Conservation (phyloP, 164 flowering plant species). For the Chloranthus sessilifolius region DNA sequence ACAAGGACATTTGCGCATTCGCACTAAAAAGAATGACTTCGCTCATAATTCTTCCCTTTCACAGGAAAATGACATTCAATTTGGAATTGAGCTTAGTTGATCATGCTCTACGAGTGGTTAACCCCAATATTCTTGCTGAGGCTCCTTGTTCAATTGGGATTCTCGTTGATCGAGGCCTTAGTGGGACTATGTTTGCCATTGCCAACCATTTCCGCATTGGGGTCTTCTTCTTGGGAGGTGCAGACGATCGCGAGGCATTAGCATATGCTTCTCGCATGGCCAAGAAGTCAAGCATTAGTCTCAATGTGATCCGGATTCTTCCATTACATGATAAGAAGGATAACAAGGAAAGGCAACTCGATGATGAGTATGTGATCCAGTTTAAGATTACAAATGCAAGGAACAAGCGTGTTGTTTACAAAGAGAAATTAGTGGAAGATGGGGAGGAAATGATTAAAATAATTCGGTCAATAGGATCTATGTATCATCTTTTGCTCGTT, state of each 20-base stretch:
- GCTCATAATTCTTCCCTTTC: constrained; percentile 1
- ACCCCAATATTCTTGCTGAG: background rate
- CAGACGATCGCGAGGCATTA: constrained; percentile 73
- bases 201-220: constrained; percentile 33
- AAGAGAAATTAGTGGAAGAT: background rate
- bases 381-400: background rate
- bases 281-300: constrained; percentile 53
- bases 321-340: constrained; percentile 19
- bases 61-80: background rate
- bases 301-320: constrained; percentile 57
- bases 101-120: background rate
- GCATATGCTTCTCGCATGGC: constrained; percentile 52
- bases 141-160: constrained; percentile 5
- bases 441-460: background rate
- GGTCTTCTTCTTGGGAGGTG: constrained; percentile 72
- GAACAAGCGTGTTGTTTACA: background rate
- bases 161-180: background rate
- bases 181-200: too few relatives aligned
- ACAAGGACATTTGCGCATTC: background rate
- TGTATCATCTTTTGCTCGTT: background rate
- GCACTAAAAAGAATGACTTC: background rate
- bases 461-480: constrained; percentile 1
- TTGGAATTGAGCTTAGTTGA: too few relatives aligned
- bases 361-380: background rate
- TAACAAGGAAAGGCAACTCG: constrained; percentile 4